A percentile compares a stretch with the other conserved stretches of the same genome.
These are phyloP conservation scores for Babesia gibsoni DNA, from an alignment of 169 alveolate genomes.

Conservation along the genomic window DNA sequence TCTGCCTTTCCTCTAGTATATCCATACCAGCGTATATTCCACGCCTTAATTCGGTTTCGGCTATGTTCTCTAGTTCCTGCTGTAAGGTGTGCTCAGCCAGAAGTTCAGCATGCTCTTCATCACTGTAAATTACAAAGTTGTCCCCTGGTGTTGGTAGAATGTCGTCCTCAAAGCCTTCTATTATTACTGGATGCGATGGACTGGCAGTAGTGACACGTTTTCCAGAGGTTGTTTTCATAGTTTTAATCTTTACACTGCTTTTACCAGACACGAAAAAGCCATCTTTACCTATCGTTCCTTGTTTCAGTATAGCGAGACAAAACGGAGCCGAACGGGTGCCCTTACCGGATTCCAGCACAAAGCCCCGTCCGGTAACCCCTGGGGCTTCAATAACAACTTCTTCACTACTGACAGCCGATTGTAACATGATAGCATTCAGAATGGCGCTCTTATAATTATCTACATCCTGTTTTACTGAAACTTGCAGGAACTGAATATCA, in stretches of 20 bases:
- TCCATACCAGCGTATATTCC: neutral
- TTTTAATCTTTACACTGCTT: constrained; percentile 16
- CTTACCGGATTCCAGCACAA: constrained; percentile 46
- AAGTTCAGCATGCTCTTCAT: constrained; percentile 18
- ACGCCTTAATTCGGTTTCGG: neutral
- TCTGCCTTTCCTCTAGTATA: neutral
- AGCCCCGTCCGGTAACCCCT: constrained; percentile 42
- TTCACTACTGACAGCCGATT: constrained; percentile 32
- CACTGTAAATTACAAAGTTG: neutral
- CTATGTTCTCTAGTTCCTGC: neutral
- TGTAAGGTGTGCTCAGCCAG: constrained; percentile 20
- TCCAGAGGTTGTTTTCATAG: constrained; percentile 21
- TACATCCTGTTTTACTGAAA: constrained; percentile 24
- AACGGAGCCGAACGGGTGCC: constrained; percentile 20
- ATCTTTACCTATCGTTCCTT: constrained; percentile 44
- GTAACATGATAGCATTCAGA: constrained; percentile 41
- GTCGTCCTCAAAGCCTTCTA: constrained; percentile 52
- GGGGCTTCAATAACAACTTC: constrained; percentile 13
- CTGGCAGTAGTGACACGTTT: constrained; percentile 12
- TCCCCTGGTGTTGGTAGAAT: constrained; percentile 22
- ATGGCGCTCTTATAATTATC: constrained; percentile 9
- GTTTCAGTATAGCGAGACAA: constrained; percentile 41
- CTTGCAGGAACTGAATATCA: constrained; percentile 30
- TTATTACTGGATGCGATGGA: constrained; percentile 35
- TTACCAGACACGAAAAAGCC: constrained; percentile 11